A percentile compares a stretch with the other conserved stretches of the same genome.
Conservation (phyloP, 768 basidiomycete genomes). For the Plicaturopsis crispa region DNA sequence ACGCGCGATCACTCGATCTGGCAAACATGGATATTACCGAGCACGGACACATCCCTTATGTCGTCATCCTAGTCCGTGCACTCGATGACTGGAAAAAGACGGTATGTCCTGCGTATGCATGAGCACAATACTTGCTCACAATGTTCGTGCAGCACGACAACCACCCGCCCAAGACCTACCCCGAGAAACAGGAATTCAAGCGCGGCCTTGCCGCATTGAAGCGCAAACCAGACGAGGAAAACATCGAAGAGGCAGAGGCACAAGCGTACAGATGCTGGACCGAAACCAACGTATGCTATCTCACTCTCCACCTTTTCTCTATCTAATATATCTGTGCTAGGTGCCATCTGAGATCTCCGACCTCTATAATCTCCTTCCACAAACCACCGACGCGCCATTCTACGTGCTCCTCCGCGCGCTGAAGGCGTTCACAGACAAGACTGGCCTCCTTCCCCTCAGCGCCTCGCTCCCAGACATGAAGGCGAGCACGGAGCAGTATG, state of each 20-base stretch:
- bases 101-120: slow-evolving; percentile 44
- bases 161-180: slow-evolving; percentile 39
- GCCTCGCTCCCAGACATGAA: slow-evolving; percentile 95
- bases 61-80: slow-evolving; percentile 79
- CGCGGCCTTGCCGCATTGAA: slow-evolving; percentile 51
- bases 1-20: slow-evolving; percentile 67
- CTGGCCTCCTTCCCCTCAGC: slow-evolving; percentile 70
- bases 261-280: slow-evolving; percentile 83
- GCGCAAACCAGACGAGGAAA: slow-evolving; percentile 85
- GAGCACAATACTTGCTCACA: not conserved
- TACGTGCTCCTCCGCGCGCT: slow-evolving; percentile 76
- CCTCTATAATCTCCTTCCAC: slow-evolving; percentile 54
- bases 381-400: slow-evolving; percentile 51
- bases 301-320: not conserved
- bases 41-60: slow-evolving; percentile 86
- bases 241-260: slow-evolving; percentile 90
- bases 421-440: slow-evolving; percentile 48
- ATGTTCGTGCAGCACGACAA: slow-evolving; percentile 52
- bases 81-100: slow-evolving; percentile 76
- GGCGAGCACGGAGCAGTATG: slow-evolving; percentile 76
- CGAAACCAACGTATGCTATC: slow-evolving; percentile 31
- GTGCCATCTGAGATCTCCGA: slow-evolving; percentile 61
- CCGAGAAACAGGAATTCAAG: slow-evolving; percentile 79
- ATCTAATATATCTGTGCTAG: slow-evolving; percentile 15
- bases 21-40: slow-evolving; percentile 80